Evolutionary conservation across 1,284 basidiomycete genomes (phyloP), one percentile per base, ranked within the genome.

Genomic region (Irpex sp.): DNA sequence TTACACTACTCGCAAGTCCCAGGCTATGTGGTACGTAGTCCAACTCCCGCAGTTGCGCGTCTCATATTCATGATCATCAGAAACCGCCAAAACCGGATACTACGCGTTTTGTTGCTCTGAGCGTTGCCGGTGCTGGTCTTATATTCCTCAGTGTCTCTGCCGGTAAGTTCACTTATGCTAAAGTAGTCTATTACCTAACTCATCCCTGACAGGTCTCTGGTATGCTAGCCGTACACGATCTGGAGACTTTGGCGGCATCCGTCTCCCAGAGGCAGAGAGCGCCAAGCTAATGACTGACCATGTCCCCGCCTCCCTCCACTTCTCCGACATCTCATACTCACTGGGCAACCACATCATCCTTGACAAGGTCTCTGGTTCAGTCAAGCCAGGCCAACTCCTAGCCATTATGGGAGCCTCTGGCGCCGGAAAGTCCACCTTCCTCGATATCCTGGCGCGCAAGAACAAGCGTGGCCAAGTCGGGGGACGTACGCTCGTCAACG

Each of bases 351-450:
- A 87, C 60, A 78, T 81, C 3, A 88, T 98, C 56, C 81, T 98
- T 14, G 87, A 90, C 62, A 80, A 82, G 56, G 89, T 98, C 60
- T 87, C 88, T 0, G 96, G 96, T 2, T 82, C 83, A 4, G 90
- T 93, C 45, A 86, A 88, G 64, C 90, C 95, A 0, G 96, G 95
- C 4, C 90, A 95, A 73, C 80, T 98, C 48, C 85, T 96, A 77
- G 96, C 94, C 0, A 93, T 98, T 69, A 95, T 98, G 90, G 95
- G 96, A 61, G 93, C 95, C 0, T 96, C 94, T 0, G 96, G 96
- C 18, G 95, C 96, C 0, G 96, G 96, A 58, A 99, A 99, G 75
- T 96, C 94, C 1, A 97, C 96, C 0, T 85, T 98, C 70, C 86
- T 99, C 54, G 96, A 99, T 72, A 95, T 99, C 62, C 86, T 99